Evolutionary conservation across 176 grass and related monocot species (phyloP), one percentile per base, ranked within the genome.

Genomic region (Musa troglodytarum): DNA sequence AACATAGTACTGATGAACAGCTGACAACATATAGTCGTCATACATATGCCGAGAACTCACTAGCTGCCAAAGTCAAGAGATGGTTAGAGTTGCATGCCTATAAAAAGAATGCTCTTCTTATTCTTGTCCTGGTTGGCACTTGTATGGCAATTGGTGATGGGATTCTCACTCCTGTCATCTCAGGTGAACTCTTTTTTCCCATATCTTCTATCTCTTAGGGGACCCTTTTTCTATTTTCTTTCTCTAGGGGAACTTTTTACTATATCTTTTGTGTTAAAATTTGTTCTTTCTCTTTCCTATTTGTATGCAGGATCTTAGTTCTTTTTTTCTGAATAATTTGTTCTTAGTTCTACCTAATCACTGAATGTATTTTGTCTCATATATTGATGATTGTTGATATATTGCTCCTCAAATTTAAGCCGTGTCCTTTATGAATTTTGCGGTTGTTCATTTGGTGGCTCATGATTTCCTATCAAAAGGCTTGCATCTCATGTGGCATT

Each of bases 1-100:
- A 96, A 81, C 92, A 92, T 81, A 91, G 81, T 81, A 89, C 88
- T 78, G 92, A 96, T 83, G 92, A 96, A 82, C 82, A 84, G 76
- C 63, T 96, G 67, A 89, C 92, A 81, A 96, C 88, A 57, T 96
- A 95, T 81, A 91, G 88, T 80, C 81, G 82, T 59, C 86, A 91
- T 79, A 91, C 86, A 80, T 96, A 91, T 76, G 82, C 91, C 54
- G 92, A 96, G 75, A 96, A 91, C 80, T 88, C 88, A 73, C 81
- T 86, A 74, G 83, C 88, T 83, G 85, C 88, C 13, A 91, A 88
- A 88, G 80, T 96, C 68, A 91, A 96, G 82, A 88, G 80, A 80
- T 91, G 81, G 76, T 78, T 96, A 76, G 86, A 96, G 82, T 82
- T 76, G 29, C 88, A 82, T 78, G 28, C 77, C 34, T 89, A 82